phyloP scores from a whole-genome alignment of 805 yeast species.

The Candida sithepensis region DNA sequence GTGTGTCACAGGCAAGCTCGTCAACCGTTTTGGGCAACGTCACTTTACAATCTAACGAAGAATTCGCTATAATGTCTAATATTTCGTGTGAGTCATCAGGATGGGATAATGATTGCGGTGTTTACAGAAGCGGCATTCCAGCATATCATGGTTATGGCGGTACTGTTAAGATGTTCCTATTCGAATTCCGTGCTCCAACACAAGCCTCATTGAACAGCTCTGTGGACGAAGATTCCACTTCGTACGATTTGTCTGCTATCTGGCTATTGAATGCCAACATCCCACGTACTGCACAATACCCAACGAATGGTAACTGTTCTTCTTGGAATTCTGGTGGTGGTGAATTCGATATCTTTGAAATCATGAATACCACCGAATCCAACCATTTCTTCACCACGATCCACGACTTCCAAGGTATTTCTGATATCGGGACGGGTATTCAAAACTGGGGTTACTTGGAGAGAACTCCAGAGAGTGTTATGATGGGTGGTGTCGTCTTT shows the following conservation, averaged over 20 bases:
- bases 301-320: constrained; percentile 57
- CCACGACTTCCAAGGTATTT: constrained; percentile 76
- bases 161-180: constrained; percentile 63
- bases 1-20: constrained; percentile 41
- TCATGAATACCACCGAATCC: constrained; percentile 58
- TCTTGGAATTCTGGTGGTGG: constrained; percentile 81
- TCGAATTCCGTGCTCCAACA: constrained; percentile 65
- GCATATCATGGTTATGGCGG: constrained; percentile 82
- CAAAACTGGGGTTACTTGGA: constrained; percentile 51
- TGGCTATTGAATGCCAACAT: constrained; percentile 86
- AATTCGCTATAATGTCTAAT: constrained; percentile 58
- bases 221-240: constrained; percentile 28
- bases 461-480: constrained; percentile 47
- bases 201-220: constrained; percentile 34
- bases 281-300: constrained; percentile 73
- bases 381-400: constrained; percentile 59
- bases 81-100: constrained; percentile 55
- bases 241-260: constrained; percentile 66
- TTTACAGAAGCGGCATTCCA: constrained; percentile 73
- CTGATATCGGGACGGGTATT: constrained; percentile 57
- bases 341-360: constrained; percentile 75
- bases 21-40: constrained; percentile 48
- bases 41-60: constrained; percentile 53
- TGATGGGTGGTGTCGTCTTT: constrained; percentile 73
- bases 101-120: constrained; percentile 62